phyloP scores from a whole-genome alignment of 148 eudicot genomes.

The Camellia lanceoleosa region DNA sequence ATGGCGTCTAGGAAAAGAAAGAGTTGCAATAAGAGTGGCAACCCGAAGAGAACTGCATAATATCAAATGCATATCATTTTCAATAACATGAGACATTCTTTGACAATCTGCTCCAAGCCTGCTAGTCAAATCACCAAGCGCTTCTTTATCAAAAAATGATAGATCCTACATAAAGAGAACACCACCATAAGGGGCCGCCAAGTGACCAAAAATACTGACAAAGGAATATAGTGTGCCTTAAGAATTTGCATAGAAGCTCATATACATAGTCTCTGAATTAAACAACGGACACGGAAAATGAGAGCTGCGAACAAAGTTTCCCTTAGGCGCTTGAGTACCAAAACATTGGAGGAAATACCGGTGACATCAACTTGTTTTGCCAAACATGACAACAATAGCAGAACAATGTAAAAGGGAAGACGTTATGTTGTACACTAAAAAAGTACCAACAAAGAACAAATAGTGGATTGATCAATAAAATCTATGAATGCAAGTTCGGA shows the following conservation, averaged over 20 bases:
- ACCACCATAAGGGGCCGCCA: not conserved
- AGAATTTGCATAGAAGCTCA: conserved; percentile 14
- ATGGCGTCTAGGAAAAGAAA: not conserved
- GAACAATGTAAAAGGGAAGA: not conserved
- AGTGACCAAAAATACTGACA: not conserved
- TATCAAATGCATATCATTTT: too few species aligned
- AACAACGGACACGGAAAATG: conserved; percentile 41
- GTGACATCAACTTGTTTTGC: not conserved
- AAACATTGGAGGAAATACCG: conserved; percentile 5
- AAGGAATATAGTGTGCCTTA: not conserved
- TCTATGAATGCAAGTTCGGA: not conserved
- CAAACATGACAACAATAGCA: not conserved
- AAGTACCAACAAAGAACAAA: not conserved
- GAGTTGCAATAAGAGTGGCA: too few species aligned
- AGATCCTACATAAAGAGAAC: conserved; percentile 40
- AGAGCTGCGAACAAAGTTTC: conserved; percentile 40
- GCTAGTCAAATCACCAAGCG: conserved; percentile 32
- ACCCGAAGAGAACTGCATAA: too few species aligned
- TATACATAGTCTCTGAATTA: not conserved
- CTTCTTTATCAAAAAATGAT: conserved; percentile 50
- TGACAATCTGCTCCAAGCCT: too few species aligned
- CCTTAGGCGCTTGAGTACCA: conserved; percentile 47
- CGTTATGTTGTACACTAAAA: not conserved
- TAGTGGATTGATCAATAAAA: not conserved
- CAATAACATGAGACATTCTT: too few species aligned